Evolutionary conservation across 1,139 yeast genomes (phyloP), one percentile per base, ranked within the genome.

Genomic region (Candida buenavistaensis): DNA sequence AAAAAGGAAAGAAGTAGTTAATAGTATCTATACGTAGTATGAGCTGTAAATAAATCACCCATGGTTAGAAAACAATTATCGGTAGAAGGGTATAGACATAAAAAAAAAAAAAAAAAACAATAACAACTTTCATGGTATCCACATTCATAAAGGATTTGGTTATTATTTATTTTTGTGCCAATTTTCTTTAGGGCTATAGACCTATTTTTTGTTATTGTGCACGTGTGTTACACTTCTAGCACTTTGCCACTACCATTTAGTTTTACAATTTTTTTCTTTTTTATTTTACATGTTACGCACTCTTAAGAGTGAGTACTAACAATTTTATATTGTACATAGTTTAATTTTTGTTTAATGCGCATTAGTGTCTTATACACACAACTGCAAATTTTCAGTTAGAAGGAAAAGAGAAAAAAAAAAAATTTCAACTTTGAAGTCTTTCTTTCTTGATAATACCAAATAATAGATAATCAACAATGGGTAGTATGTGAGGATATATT

Each of bases 401-500:
- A 15, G 20, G 24, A 22, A 13, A 21, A 28, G n/a, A 31, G 23
- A 26, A 29, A 26, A 29, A 29, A 24, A 45, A 45, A 43, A 40
- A 39, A 39, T 31, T 44, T 47, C 38, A 32, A 33, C 32, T 30
- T 37, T 38, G 30, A 26, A 35, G 23, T 25, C 32, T 38, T 30
- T 38, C 33, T 36, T 33, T 29, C 28, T 19, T 28, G 27, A 25
- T 17, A 25, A 24, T 16, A n/a, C 17, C 25, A 33, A 23, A 24
- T 30, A 26, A 53, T 46, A 52, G 58, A 45, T 60, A 43, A 67
- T 65, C 64, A 72, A 77, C 64, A 69, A 78, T 78, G 84, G 72
- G 81, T 74, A 78, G 82, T 78, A 78, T 71, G 83, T 78, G 70
- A 50, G 49, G 48, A 44, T 41, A 20, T 26, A 20, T 9, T 20